These are phyloP conservation scores for Lactuca saligna DNA, from an alignment of 129 eudicot species.

Conservation along the genomic window DNA sequence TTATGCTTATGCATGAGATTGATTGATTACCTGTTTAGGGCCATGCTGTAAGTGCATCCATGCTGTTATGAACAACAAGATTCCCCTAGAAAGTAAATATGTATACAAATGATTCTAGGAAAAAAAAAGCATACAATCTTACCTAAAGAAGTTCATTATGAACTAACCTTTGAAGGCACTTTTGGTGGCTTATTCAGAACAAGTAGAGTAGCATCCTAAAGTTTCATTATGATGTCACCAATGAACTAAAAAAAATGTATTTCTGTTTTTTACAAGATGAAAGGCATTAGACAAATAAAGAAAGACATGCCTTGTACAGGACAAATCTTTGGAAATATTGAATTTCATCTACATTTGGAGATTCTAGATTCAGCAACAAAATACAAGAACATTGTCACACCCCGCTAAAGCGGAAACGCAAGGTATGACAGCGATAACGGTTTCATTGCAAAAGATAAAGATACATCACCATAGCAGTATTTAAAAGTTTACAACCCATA, in stretches of 20 bases:
- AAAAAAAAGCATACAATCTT: background rate
- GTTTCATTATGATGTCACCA: constrained; percentile 30
- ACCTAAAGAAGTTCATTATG: too few species aligned
- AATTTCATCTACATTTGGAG: constrained; percentile 90
- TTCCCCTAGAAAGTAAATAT: constrained; percentile 47
- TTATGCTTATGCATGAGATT: background rate
- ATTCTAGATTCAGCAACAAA: constrained; percentile 84
- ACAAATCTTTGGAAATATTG: constrained; percentile 82
- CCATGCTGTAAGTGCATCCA: constrained; percentile 99
- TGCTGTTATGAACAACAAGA: constrained; percentile 85
- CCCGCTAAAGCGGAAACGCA: too few species aligned
- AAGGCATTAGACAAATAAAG: background rate
- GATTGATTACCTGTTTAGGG: constrained; percentile 71
- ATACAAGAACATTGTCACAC: too few species aligned
- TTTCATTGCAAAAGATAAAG: too few species aligned
- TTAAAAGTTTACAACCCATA: too few species aligned
- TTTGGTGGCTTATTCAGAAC: constrained; percentile 92
- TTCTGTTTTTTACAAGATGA: too few species aligned
- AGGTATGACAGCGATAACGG: too few species aligned
- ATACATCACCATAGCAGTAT: too few species aligned
- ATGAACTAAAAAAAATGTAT: background rate
- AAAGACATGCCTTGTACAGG: constrained; percentile 64
- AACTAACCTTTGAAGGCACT: constrained; percentile 78
- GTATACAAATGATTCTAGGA: background rate
- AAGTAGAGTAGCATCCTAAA: constrained; percentile 81